These are phyloP conservation scores for Saraca asoca DNA, from an alignment of 331 rosid species.

Conservation along the genomic window DNA sequence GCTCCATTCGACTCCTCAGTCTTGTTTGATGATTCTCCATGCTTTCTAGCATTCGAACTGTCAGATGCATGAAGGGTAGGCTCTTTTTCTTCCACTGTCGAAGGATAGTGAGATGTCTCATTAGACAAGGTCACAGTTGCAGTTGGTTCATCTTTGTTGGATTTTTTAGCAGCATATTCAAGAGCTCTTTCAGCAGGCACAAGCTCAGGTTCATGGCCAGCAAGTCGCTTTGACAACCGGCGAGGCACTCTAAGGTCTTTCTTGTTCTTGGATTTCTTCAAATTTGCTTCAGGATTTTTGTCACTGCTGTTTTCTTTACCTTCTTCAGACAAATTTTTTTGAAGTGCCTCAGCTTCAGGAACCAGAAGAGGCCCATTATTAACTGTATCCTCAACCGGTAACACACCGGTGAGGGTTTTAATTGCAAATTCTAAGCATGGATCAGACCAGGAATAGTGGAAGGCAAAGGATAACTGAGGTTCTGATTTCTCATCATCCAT, in stretches of 20 bases:
- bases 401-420: constrained; percentile 73
- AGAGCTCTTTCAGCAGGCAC: constrained; percentile 50
- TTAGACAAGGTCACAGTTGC: constrained; percentile 37
- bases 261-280: constrained; percentile 58
- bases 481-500: constrained; percentile 48
- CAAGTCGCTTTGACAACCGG: constrained; percentile 73
- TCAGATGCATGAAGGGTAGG: constrained; percentile 29
- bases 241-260: constrained; percentile 56
- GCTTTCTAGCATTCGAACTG: constrained; percentile 32
- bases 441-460: constrained; percentile 74
- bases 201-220: constrained; percentile 68
- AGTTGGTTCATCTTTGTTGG: constrained; percentile 36
- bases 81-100: constrained; percentile 29
- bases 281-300: constrained; percentile 30
- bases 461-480: constrained; percentile 58
- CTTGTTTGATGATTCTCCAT: constrained; percentile 44
- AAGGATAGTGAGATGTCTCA: constrained; percentile 41
- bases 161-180: constrained; percentile 44
- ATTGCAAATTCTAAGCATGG: constrained; percentile 78
- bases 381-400: constrained; percentile 47
- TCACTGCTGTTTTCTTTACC: constrained; percentile 38
- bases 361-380: constrained; percentile 27
- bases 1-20: constrained; percentile 37
- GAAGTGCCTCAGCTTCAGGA: constrained; percentile 22
- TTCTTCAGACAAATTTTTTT: constrained; percentile 26